A percentile compares a stretch with the other conserved stretches of the same genome.
Conservation (phyloP, 495 filamentous ascomycete genomes). For the Penicillium pulvis region DNA sequence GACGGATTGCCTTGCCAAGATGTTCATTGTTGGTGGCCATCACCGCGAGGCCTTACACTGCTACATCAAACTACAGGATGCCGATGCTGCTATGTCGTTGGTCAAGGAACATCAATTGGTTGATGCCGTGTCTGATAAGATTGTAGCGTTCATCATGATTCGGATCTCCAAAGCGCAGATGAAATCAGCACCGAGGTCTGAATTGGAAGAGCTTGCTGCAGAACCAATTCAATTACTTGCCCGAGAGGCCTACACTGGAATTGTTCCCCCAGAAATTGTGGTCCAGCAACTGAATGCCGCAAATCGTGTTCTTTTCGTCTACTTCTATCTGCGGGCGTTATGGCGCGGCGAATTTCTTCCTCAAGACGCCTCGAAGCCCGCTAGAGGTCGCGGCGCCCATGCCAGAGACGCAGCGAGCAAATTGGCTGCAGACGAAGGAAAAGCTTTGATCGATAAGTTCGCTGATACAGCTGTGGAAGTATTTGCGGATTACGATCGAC, state of each 20-base stretch:
- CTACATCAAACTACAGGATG: slow-evolving; percentile 90
- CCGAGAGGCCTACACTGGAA: slow-evolving; percentile 85
- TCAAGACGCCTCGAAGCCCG: slow-evolving; percentile 38
- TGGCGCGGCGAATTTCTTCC: slow-evolving; percentile 71
- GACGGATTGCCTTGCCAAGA: slow-evolving; percentile 77
- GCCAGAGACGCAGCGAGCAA: slow-evolving; percentile 46
- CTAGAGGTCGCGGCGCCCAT: slow-evolving; percentile 40
- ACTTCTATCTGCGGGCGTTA: slow-evolving; percentile 84
- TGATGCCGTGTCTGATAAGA: slow-evolving; percentile 83
- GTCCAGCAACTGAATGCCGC: slow-evolving; percentile 68
- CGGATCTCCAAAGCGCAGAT: slow-evolving; percentile 76
- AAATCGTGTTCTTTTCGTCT: slow-evolving; percentile 69
- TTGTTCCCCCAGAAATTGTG: slow-evolving; percentile 76
- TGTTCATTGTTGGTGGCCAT: slow-evolving; percentile 77
- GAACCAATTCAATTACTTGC: slow-evolving; percentile 86
- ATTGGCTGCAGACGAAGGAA: slow-evolving; percentile 60
- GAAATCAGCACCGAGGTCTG: slow-evolving; percentile 61
- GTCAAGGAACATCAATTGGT: slow-evolving; percentile 83
- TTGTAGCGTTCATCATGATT: slow-evolving; percentile 83
- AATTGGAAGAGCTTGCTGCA: slow-evolving; percentile 73
- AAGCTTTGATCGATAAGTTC: slow-evolving; percentile 78
- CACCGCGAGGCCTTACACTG: slow-evolving; percentile 81
- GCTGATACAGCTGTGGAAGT: slow-evolving; percentile 83
- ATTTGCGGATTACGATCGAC: slow-evolving; percentile 80
- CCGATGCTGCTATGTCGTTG: slow-evolving; percentile 80